Conservation (phyloP, 768 basidiomycete genomes). For the Tephrocybe sp. region DNA sequence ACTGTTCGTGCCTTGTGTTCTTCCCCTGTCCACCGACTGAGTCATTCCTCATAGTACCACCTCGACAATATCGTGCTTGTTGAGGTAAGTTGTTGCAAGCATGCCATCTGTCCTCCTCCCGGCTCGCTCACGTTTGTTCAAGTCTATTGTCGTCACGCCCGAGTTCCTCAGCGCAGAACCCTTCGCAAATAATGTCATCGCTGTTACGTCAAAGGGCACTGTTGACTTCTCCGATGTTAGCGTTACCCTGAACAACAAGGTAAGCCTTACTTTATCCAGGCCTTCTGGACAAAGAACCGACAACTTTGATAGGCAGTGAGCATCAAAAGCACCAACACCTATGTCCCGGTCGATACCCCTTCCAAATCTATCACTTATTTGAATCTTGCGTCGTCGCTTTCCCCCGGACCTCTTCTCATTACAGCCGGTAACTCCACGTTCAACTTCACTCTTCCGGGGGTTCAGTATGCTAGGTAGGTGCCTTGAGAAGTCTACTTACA, state of each 20-base stretch:
- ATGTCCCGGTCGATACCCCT: conserved; percentile 46
- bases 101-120: background rate
- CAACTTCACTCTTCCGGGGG: conserved; percentile 41
- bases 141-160: conserved; percentile 45
- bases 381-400: conserved; percentile 37
- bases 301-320: conserved; percentile 27
- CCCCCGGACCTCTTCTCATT: conserved; percentile 41
- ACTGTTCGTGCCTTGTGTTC: conserved; percentile 23
- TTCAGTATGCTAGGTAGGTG: conserved; percentile 41
- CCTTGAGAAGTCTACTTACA: background rate
- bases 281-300: background rate
- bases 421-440: conserved; percentile 40
- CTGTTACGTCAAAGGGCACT: conserved; percentile 47
- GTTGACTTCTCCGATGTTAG: conserved; percentile 40
- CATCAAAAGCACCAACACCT: conserved; percentile 35
- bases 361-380: conserved; percentile 50
- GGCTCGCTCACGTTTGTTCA: background rate
- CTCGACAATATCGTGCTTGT: conserved; percentile 51
- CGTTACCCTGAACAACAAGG: conserved; percentile 40
- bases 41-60: conserved; percentile 34
- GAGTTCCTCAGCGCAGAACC: conserved; percentile 54
- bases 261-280: conserved; percentile 16
- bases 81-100: conserved; percentile 24
- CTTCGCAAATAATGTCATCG: conserved; percentile 43
- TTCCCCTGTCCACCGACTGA: background rate